These are phyloP conservation scores for Malania oleifera DNA, from an alignment of 164 flowering plant genomes.

Conservation along the genomic window DNA sequence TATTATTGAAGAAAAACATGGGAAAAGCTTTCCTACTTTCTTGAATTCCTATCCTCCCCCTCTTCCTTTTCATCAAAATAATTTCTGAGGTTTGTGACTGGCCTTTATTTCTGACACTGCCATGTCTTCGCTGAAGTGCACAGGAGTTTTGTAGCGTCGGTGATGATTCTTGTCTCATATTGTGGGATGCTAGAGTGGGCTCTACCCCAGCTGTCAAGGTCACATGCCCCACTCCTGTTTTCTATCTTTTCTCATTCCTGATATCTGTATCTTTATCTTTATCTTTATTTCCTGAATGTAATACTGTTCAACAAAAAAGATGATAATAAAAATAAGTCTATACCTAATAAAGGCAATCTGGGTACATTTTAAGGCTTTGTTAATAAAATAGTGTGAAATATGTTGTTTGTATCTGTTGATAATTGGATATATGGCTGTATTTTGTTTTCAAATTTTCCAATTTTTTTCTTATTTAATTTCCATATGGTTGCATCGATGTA, in stretches of 20 bases:
- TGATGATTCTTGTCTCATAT: conserved; percentile 93
- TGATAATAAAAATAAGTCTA: too few relatives aligned
- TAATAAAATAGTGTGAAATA: too few relatives aligned
- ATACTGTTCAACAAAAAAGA: too few relatives aligned
- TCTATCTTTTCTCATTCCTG: not conserved
- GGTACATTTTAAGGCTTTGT: too few relatives aligned
- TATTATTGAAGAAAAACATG: too few relatives aligned
- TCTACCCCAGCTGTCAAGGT: conserved; percentile 73
- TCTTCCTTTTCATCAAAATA: too few relatives aligned
- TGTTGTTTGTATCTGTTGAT: not conserved
- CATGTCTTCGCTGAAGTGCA: conserved; percentile 46
- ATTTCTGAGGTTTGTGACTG: not conserved
- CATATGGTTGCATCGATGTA: not conserved
- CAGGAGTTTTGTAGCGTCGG: conserved; percentile 98
- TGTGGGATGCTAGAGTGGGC: conserved; percentile 95
- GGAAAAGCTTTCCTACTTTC: not conserved
- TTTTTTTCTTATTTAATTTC: not conserved
- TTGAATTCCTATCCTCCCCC: not conserved
- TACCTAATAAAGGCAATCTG: too few relatives aligned
- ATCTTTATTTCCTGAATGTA: too few relatives aligned
- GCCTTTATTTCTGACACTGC: conserved; percentile 14
- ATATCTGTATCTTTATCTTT: not conserved
- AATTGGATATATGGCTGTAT: not conserved
- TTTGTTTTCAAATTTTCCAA: not conserved
- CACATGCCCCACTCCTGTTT: not conserved